Evolutionary conservation across 2,329 filamentous ascomycete genomes (phyloP).

Genomic region (Fusarium sp.): DNA sequence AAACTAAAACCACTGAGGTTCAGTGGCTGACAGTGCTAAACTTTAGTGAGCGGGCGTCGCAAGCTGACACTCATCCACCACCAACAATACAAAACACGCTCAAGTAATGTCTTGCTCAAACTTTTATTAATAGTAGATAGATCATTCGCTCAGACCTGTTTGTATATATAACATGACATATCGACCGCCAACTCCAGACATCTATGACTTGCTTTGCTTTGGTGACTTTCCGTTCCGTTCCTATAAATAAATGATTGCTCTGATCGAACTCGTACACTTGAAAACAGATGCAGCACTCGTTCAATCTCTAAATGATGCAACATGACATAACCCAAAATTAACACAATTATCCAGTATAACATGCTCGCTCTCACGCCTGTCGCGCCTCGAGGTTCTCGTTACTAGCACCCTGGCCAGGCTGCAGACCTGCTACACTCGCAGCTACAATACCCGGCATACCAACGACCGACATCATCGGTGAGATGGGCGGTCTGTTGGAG

Average conservation of each 20-base stretch:
- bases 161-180: neutral
- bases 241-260: constrained; percentile 17
- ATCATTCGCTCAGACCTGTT: neutral
- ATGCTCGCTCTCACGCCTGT: neutral
- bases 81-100: too few species aligned
- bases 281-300: constrained; percentile 8
- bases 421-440: constrained; percentile 27
- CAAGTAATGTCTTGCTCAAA: neutral
- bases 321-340: neutral
- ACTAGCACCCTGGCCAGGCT: constrained; percentile 7
- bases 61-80: rapidly evolving
- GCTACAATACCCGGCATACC: constrained; percentile 36
- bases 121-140: constrained; percentile 8
- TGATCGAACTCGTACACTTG: constrained; percentile 18
- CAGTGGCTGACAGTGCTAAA: neutral
- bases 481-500: constrained; percentile 32
- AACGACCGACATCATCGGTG: constrained; percentile 35
- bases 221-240: neutral
- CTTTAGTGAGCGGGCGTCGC: neutral
- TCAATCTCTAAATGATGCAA: constrained; percentile 16
- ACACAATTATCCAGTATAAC: neutral
- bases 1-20: neutral
- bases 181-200: constrained; percentile 13
- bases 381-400: constrained; percentile 17
- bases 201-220: constrained; percentile 6